These are phyloP conservation scores for Perilla frutescens DNA, from an alignment of 257 asterid genomes.

Conservation along the genomic window DNA sequence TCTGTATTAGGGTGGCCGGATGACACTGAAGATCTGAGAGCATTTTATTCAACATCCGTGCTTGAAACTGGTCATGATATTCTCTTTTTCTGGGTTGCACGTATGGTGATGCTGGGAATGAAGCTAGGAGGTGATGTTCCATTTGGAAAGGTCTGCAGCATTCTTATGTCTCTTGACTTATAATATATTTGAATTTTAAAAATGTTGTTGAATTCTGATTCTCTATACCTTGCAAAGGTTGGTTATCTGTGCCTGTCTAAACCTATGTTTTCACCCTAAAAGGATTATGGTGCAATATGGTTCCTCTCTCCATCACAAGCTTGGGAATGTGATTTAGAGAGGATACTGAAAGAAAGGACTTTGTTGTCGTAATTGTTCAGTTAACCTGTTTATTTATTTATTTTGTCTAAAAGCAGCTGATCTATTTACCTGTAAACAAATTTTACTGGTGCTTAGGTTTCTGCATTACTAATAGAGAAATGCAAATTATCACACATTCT, in stretches of 20 bases:
- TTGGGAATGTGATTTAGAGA: not conserved
- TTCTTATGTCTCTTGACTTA: not conserved
- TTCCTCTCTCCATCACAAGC: constrained; percentile 3
- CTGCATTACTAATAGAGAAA: not conserved
- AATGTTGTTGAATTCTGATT: constrained; percentile 9
- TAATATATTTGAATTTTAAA: not conserved
- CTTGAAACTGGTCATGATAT: constrained; percentile 97
- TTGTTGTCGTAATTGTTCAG: not conserved
- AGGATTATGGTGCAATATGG: constrained; percentile 8
- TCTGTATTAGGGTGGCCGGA: constrained; percentile 97
- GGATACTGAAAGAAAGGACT: not conserved
- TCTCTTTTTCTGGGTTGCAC: constrained; percentile 97
- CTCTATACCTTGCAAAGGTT: constrained; percentile 24
- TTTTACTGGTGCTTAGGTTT: not conserved
- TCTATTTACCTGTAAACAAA: not conserved
- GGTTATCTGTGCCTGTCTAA: constrained; percentile 1
- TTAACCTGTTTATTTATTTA: not conserved
- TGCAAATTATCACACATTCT: constrained; percentile 17
- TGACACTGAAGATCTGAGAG: constrained; percentile 72
- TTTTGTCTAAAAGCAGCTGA: constrained; percentile 3
- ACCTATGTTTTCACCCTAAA: not conserved
- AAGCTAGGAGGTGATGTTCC: constrained; percentile 97
- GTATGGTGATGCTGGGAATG: constrained; percentile 98
- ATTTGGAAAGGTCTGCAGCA: constrained; percentile 68
- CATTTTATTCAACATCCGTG: constrained; percentile 89